phyloP scores from a whole-genome alignment of 2,329 filamentous ascomycete species.

The Nemania sp. region DNA sequence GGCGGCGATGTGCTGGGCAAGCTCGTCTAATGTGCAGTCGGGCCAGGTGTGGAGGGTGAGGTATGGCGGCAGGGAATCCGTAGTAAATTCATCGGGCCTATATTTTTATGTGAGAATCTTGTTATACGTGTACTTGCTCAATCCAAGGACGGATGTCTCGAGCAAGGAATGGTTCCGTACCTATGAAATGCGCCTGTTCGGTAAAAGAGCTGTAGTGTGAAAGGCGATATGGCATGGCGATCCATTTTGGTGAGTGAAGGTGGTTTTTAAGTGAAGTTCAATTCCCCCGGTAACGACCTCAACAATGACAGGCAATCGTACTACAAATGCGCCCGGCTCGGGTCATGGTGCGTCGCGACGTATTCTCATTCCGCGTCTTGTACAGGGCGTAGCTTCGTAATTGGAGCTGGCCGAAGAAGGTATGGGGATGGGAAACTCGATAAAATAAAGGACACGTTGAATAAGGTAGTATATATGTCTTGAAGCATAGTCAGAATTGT shows the following conservation, averaged over 20 bases:
- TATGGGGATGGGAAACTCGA: not conserved
- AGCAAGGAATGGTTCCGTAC: slow-evolving; percentile 54
- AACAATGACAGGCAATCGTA: slow-evolving; percentile 14
- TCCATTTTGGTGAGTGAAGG: slow-evolving; percentile 56
- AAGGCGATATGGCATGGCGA: slow-evolving; percentile 79
- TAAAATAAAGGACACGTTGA: not conserved
- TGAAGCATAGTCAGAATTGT: not conserved
- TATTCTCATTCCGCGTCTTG: slow-evolving; percentile 5
- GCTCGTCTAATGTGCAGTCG: slow-evolving; percentile 82
- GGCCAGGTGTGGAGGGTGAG: slow-evolving; percentile 89
- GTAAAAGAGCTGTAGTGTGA: slow-evolving; percentile 89
- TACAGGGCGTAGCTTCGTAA: not conserved
- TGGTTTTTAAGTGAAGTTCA: not conserved
- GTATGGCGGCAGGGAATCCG: slow-evolving; percentile 70
- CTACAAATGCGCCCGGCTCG: slow-evolving; percentile 35
- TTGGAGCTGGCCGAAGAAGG: not conserved
- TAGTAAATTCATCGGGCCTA: slow-evolving; percentile 78
- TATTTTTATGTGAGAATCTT: not conserved
- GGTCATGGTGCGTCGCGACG: slow-evolving; percentile 40
- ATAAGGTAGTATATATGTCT: not conserved
- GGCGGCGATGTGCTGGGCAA: slow-evolving; percentile 80
- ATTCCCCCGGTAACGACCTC: slow-evolving; percentile 18
- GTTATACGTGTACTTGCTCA: slow-evolving; percentile 31
- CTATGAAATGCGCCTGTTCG: slow-evolving; percentile 78
- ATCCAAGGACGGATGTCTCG: not conserved